Conservation (phyloP, 75 land plant species). For the Cunninghamia lanceolata region DNA sequence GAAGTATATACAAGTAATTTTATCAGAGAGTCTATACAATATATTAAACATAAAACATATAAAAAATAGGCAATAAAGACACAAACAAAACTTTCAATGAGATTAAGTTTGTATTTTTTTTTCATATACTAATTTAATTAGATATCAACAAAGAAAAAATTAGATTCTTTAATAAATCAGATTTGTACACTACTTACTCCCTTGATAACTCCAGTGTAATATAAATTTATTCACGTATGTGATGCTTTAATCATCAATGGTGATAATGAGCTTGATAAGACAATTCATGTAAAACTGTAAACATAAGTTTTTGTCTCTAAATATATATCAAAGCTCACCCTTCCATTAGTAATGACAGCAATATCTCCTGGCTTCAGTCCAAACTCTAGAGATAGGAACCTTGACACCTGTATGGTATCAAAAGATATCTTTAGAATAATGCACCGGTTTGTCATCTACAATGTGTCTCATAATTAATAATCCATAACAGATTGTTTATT, state of each 20-base stretch:
- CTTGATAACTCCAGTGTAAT: not conserved
- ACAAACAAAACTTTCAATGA: not conserved
- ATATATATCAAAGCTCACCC: slow-evolving; percentile 43
- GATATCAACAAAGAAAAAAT: not conserved
- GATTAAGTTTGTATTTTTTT: not conserved
- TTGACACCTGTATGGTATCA: slow-evolving; percentile 44
- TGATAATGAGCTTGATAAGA: not conserved
- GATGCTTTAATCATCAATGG: not conserved
- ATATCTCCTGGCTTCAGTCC: slow-evolving; percentile 51
- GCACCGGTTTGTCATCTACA: no score
- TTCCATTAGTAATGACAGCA: slow-evolving; percentile 93
- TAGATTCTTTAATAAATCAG: not conserved
- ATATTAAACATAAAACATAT: not conserved
- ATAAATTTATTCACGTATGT: not conserved
- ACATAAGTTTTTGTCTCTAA: not conserved
- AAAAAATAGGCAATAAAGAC: not conserved
- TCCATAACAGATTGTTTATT: not conserved
- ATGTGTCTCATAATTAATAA: not conserved
- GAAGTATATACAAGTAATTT: not conserved
- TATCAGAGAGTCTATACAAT: not conserved
- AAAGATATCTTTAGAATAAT: not conserved
- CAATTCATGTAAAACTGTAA: not conserved
- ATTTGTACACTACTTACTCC: not conserved
- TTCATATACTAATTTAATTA: not conserved
- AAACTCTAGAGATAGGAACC: slow-evolving; percentile 42